Evolutionary conservation across 441 rosid genomes (phyloP), one percentile per base, ranked within the genome.

Genomic region (Sinapis alba): DNA sequence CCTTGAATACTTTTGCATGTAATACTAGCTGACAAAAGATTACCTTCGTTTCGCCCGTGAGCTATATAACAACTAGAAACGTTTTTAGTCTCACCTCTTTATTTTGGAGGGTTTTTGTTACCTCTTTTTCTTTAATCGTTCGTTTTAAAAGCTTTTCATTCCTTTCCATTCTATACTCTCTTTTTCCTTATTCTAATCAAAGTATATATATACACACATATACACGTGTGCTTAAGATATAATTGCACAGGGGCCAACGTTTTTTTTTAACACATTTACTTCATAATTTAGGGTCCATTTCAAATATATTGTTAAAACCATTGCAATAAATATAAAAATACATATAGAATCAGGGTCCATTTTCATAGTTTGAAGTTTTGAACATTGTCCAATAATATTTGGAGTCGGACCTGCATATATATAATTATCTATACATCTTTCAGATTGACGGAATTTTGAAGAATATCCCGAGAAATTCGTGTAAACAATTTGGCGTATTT

Each of bases 71-170:
- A 53, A 63, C 30, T 64, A 16, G 0, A 73, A 41, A 65, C 71
- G 64, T 73, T 73, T 65, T 65, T 16, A 50, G 23, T 60, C 27
- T n/a, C 27, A 45, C 34, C 47, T 1, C 34, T 28, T 56, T 43
- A 1, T 5, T 24, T 64, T 47, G 10, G 23, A 0, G 12, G 36
- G 36, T 58, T 58, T 45, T 54, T 54, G 62, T 58, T 58, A 13
- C 12, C 5, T 62, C 19, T 6, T 32, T 62, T 62, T 50, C 10
- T 23, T 16, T 34, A 34, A 54, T 36, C 54, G 24, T 50, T 71
- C 10, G 38, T 16, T 61, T 64, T n/a, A n/a, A 72, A 72, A 72
- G 63, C 54, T 62, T 34, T 51, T 58, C 30, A 11, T 27, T 70
- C 7, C 15, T 32, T 36, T 4, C 36, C 7, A 18, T 1, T 54